Percentiles rank a stretch among this genome's conserved stretches.
phyloP scores from a whole-genome alignment of 2,329 filamentous ascomycete genomes.

The Fusarium fracticaudum region DNA sequence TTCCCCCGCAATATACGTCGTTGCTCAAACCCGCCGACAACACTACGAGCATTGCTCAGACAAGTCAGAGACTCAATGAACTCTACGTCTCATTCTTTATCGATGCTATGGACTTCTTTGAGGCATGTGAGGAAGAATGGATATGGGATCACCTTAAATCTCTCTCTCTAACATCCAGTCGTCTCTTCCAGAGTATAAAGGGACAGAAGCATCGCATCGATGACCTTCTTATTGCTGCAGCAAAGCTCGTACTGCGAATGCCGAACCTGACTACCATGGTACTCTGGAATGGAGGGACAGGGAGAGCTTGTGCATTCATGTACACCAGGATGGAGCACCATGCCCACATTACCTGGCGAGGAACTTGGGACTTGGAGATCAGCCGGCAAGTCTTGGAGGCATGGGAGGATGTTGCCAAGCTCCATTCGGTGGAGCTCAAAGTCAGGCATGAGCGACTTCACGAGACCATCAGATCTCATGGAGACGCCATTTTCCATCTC shows the following conservation, averaged over 20 bases:
- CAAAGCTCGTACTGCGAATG: background rate
- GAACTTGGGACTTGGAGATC: background rate
- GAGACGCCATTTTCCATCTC: constrained; percentile 21
- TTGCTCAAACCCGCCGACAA: background rate
- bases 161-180: background rate
- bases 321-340: background rate
- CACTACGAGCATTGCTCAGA: background rate
- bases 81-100: background rate
- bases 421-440: background rate
- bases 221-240: background rate
- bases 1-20: no score
- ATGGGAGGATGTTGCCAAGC: background rate
- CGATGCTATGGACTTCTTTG: background rate
- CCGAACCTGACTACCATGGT: background rate
- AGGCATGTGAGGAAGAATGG: background rate
- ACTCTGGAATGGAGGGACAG: background rate
- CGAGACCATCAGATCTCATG: background rate
- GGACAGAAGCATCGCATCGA: accelerated
- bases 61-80: background rate
- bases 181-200: background rate
- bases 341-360: background rate
- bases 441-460: background rate
- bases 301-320: background rate
- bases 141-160: background rate
- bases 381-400: background rate